Conservation (phyloP, 2,329 filamentous ascomycete species). For the Sordariomycetes sp. region DNA sequence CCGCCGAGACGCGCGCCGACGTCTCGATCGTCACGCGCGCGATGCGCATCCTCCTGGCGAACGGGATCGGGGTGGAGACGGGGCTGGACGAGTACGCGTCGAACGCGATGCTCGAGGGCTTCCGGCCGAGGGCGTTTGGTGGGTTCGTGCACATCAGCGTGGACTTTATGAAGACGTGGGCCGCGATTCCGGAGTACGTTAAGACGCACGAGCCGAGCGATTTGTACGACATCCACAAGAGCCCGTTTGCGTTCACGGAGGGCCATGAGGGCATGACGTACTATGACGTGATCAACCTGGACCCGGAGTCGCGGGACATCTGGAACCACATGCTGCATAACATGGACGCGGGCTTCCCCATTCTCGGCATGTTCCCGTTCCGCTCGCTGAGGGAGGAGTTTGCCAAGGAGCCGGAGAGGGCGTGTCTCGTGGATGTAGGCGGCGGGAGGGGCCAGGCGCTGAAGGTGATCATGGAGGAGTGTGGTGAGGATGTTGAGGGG, state of each 20-base stretch:
- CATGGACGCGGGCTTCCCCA: slow-evolving; percentile 17
- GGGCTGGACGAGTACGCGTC: slow-evolving; percentile 18
- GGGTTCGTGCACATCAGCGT: slow-evolving; percentile 19
- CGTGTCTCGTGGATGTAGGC: slow-evolving; percentile 18
- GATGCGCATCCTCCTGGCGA: slow-evolving; percentile 17
- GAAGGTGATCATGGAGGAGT: slow-evolving; percentile 13
- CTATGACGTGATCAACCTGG: slow-evolving; percentile 16
- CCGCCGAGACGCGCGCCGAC: slow-evolving; percentile 14
- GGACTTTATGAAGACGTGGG: slow-evolving; percentile 17
- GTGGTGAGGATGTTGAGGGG: slow-evolving; percentile 12
- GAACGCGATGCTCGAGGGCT: slow-evolving; percentile 17
- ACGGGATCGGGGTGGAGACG: slow-evolving; percentile 18
- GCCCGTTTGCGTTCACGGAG: slow-evolving; percentile 15
- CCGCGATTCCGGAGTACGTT: slow-evolving; percentile 14
- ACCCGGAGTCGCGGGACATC: slow-evolving; percentile 12
- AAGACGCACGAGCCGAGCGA: slow-evolving; percentile 15
- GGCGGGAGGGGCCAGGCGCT: slow-evolving; percentile 17
- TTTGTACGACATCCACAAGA: slow-evolving; percentile 16
- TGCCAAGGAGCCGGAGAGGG: slow-evolving; percentile 14
- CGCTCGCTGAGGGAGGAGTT: slow-evolving; percentile 13
- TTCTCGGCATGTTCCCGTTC: slow-evolving; percentile 19
- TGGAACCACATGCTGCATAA: slow-evolving; percentile 17
- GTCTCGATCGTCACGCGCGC: slow-evolving; percentile 18
- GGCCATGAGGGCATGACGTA: slow-evolving; percentile 20
- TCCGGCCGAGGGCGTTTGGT: slow-evolving; percentile 16